Evolutionary conservation across 257 asterid species (phyloP).

Genomic region (Fraxinus americana): DNA sequence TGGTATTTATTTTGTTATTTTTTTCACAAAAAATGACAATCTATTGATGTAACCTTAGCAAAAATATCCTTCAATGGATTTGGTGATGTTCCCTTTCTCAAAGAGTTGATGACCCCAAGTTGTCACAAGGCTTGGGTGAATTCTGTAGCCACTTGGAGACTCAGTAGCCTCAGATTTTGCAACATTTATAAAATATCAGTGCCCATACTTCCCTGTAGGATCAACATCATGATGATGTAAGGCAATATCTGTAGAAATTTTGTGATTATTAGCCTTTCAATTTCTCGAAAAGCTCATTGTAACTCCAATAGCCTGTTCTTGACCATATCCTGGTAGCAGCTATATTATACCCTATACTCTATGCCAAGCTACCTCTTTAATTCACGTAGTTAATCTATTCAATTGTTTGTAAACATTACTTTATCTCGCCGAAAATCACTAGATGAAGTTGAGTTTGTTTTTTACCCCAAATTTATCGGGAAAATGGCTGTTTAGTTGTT

Average conservation of each 20-base stretch:
- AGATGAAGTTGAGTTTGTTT: background rate
- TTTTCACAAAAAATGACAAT: conserved; percentile 2
- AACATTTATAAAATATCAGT: background rate
- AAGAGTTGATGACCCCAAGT: background rate
- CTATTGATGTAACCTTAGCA: background rate
- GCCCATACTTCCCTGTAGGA: background rate
- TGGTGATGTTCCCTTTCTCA: background rate
- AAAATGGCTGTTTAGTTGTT: background rate
- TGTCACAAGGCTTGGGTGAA: background rate
- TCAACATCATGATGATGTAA: background rate
- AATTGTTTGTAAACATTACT: background rate
- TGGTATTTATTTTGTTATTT: background rate
- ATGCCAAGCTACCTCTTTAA: background rate
- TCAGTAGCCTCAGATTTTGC: conserved; percentile 20
- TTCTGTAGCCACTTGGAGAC: conserved; percentile 22
- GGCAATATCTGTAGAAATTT: background rate
- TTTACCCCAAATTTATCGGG: background rate
- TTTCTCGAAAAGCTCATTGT: background rate
- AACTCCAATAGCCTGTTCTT: background rate
- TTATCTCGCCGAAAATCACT: background rate
- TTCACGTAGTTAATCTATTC: background rate
- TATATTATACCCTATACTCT: too few species aligned
- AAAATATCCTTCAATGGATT: background rate
- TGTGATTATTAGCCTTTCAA: background rate
- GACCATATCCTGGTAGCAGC: background rate